These are phyloP conservation scores for Podospora tetraspora DNA, from an alignment of 495 filamentous ascomycete species.

Conservation along the genomic window DNA sequence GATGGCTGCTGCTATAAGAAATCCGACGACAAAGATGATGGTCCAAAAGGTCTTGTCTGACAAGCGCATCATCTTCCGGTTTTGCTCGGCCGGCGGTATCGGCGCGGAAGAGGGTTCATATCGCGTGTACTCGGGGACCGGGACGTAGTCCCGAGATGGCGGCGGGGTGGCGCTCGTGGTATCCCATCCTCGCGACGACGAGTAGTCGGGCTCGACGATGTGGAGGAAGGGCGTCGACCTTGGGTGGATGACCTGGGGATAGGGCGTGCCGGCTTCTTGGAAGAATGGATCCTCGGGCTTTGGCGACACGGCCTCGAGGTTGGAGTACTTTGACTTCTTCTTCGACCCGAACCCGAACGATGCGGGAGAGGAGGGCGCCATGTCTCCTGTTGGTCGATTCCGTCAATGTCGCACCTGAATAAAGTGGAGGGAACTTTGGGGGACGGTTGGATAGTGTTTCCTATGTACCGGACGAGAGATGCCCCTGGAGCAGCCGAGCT, in stretches of 20 bases:
- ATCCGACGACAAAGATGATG: background rate
- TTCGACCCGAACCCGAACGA: background rate
- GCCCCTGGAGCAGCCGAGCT: background rate
- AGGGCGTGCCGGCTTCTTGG: background rate
- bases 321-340: background rate
- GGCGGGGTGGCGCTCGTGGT: background rate
- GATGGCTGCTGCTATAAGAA: background rate
- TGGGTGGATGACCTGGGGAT: background rate
- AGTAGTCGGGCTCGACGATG: background rate
- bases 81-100: background rate
- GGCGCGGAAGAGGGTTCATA: background rate
- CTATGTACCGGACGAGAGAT: background rate
- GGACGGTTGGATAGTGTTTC: background rate
- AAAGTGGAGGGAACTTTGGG: background rate
- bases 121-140: background rate
- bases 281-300: background rate
- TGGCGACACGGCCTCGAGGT: background rate
- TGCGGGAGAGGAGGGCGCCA: background rate
- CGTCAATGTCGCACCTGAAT: background rate
- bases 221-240: background rate
- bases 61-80: background rate
- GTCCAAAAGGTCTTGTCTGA: background rate
- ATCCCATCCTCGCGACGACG: background rate
- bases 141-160: background rate
- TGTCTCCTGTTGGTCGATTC: background rate